These are phyloP conservation scores for Pseudopithomyces chartarum DNA, from an alignment of 2,329 filamentous ascomycete genomes.

Conservation along the genomic window DNA sequence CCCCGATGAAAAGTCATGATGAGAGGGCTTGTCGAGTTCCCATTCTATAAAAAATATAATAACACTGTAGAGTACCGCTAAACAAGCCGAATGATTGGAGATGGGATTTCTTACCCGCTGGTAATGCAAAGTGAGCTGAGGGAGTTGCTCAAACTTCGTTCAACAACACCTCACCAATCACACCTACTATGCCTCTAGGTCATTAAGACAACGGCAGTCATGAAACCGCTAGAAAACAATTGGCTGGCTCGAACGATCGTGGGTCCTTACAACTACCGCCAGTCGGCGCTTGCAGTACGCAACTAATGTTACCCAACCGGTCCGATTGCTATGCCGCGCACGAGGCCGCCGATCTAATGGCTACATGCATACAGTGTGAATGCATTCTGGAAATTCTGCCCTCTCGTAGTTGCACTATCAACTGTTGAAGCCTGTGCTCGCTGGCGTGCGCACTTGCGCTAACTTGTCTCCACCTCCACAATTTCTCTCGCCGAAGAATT, in stretches of 20 bases:
- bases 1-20: neutral
- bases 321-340: neutral
- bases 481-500: neutral
- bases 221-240: neutral
- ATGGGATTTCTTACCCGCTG: neutral
- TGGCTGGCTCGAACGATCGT: neutral
- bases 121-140: neutral
- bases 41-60: neutral
- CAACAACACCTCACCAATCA: no score
- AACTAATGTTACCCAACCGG: neutral
- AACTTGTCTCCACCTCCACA: conserved; percentile 2
- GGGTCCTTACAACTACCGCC: neutral
- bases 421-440: neutral
- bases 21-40: neutral
- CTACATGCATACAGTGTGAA: neutral
- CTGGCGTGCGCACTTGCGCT: neutral
- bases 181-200: neutral
- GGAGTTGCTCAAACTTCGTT: neutral
- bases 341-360: neutral
- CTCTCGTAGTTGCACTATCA: neutral
- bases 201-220: neutral
- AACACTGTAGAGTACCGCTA: neutral
- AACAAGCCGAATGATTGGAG: neutral
- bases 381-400: neutral
- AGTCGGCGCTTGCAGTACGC: neutral